Conservation (phyloP, 2,329 filamentous ascomycete genomes). For the Neopestalotiopsis rosae region DNA sequence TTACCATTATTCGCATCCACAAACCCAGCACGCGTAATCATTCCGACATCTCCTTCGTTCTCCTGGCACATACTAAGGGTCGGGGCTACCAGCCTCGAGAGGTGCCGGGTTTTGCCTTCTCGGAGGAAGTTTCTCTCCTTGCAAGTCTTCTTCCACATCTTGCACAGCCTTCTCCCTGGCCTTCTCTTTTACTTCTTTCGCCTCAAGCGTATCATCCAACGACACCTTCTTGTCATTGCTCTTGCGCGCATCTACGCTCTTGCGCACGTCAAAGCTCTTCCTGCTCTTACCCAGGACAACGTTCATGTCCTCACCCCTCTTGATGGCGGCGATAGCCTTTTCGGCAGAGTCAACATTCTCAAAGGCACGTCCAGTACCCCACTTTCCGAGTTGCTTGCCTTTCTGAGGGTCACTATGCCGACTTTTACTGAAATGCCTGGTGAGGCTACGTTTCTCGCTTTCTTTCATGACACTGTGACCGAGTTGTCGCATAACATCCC, state of each 20-base stretch:
- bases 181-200: constrained; percentile 5
- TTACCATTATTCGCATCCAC: not conserved
- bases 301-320: constrained; percentile 47
- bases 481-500: constrained; percentile 47
- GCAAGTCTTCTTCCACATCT: constrained; percentile 13
- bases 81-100: not conserved
- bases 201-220: constrained; percentile 1
- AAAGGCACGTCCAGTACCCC: constrained; percentile 50
- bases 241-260: constrained; percentile 17
- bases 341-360: constrained; percentile 55
- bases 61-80: not conserved
- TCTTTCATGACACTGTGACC: constrained; percentile 44
- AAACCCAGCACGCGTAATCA: not conserved
- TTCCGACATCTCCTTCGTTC: not conserved
- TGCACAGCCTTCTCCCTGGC: constrained; percentile 8
- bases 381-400: constrained; percentile 40
- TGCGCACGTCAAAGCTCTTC: constrained; percentile 18
- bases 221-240: not conserved
- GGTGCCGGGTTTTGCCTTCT: constrained; percentile 4
- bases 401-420: constrained; percentile 39
- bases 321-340: constrained; percentile 50
- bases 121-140: not conserved
- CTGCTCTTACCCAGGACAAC: constrained; percentile 28
- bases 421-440: constrained; percentile 19
- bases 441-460: constrained; percentile 27